Evolutionary conservation across 164 flowering plant species (phyloP), one percentile per base, ranked within the genome.

Genomic region (Malania oleifera): DNA sequence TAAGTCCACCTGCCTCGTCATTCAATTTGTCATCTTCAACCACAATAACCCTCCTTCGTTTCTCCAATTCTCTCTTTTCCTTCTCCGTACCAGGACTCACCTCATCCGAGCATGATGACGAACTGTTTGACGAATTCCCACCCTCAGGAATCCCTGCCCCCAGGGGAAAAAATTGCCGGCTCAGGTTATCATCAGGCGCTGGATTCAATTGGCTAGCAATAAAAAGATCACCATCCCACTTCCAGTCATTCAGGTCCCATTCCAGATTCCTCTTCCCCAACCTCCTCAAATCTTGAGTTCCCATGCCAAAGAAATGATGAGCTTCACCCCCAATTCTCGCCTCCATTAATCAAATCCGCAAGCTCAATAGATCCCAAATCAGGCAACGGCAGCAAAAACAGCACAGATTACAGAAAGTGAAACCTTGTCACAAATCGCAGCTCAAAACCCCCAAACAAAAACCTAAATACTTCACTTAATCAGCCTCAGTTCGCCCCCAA

Each of bases 211-310:
- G 81, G 9, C 63, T 78, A 7, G 96, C 95, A 15, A 74, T 52
- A 54, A 83, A 85, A 41, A 83, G 81, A 77, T 87, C 85, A 0
- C 92, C 93, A 66, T 91, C 98, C 98, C 98, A 91, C 69, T 72
- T 85, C 96, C 98, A 91, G 52, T 84, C 86, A 76, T 85, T 84
- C 74, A 81, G 77, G 67, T 89, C 79, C 98, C 98, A 91, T 25
- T 87, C 91, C 28, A 64, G 10, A 51, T 61, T 75, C 78, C 65
- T 82, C 73, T 79, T 85, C 57, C 85, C 85, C 46, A 62, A 31
- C 19, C 45, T 69, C 73, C 69, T 64, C 73, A 74, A 61, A 54
- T 73, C 78, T 13, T 75, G 22, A 10, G 69, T 53, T 14, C 56
- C 70, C 27, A 76, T 53, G 28, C 67, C 76, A 67, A 67, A 85